Base-by-base conservation (phyloP, 2,329 filamentous ascomycete species). In the Xylaria arbuscula region DNA sequence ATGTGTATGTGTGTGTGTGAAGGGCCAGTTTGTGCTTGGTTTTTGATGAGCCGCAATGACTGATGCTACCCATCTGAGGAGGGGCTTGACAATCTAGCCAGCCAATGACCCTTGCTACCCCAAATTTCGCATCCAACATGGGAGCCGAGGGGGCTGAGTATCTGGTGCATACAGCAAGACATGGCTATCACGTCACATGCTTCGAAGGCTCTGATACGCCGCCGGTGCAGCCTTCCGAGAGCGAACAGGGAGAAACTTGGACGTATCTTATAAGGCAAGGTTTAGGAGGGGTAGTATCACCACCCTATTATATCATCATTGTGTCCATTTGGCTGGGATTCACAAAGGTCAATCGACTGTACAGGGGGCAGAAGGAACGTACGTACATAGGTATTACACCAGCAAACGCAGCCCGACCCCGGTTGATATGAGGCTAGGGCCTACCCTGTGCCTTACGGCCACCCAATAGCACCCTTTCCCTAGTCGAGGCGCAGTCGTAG, bases 21-120 rank as follows among this genome's bases (percentile, higher is more conserved):
- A 55, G 3, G 57, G 32, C 8, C 36, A 5, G 22, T 53, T 62
- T 62, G 58, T n/a, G 59, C 48, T 19, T 53, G 22, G 36, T 36
- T 15, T 10, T 22, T 15, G 17, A 54, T 62, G 48, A 62, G 48
- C 48, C 48, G 47, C 47, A 57, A 45, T 32, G 22, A n/a, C 51
- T 54, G 28, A 36, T 34, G 13, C 28, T 32, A 38, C 15, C 13
- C 38, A 17, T 19, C n/a, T 24, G 32, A 40, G 6, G 53, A 55
- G 53, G 53, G 53, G 54, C 22, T 17, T 15, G 13, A 56, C 53
- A 17, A 42, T 10, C 34, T 38, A 34, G 17, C 53, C 36, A 34
- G 17, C 53, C 36, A 56, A 36, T 22, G 34, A 19, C 36, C 36
- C 32, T 17, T 42, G 54, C 54, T 56, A 42, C 22, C 38, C 19